phyloP scores from a whole-genome alignment of 2,329 filamentous ascomycete genomes.

The Apiospora malaysiana region DNA sequence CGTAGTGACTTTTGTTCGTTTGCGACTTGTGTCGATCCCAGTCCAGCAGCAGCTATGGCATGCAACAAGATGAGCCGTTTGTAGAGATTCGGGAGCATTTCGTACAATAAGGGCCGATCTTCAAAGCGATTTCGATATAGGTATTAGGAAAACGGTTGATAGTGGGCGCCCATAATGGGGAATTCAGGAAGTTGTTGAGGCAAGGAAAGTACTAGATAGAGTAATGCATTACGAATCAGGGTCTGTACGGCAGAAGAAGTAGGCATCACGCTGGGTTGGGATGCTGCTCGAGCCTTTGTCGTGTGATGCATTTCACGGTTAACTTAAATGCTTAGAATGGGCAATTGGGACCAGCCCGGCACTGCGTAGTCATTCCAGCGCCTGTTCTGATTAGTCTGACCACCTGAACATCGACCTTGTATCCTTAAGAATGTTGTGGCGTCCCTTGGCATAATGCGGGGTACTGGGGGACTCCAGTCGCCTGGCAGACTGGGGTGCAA shows the following conservation, averaged over 20 bases:
- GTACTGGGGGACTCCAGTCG: neutral
- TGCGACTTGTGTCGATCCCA: constrained; percentile 14
- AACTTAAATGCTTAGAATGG: constrained; percentile 1
- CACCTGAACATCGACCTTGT: neutral
- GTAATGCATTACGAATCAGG: neutral
- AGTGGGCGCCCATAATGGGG: neutral
- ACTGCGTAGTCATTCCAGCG: neutral
- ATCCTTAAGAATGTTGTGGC: neutral
- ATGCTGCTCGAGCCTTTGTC: constrained; percentile 8
- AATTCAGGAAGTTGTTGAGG: neutral
- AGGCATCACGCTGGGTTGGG: constrained; percentile 1
- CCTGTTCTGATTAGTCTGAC: constrained; percentile 4
- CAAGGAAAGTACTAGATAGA: neutral
- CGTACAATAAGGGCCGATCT: neutral
- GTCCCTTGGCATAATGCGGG: constrained; percentile 17
- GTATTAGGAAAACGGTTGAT: neutral
- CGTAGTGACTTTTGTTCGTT: neutral
- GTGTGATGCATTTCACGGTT: constrained; percentile 13
- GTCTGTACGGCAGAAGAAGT: neutral
- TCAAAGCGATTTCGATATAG: constrained; percentile 25
- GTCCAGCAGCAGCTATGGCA: neutral
- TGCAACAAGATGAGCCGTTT: constrained; percentile 15
- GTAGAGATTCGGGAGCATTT: constrained; percentile 15
- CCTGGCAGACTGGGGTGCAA: neutral
- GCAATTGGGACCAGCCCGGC: neutral